These are phyloP conservation scores for Evansstolkia leycettana DNA, from an alignment of 495 filamentous ascomycete genomes.

Conservation along the genomic window DNA sequence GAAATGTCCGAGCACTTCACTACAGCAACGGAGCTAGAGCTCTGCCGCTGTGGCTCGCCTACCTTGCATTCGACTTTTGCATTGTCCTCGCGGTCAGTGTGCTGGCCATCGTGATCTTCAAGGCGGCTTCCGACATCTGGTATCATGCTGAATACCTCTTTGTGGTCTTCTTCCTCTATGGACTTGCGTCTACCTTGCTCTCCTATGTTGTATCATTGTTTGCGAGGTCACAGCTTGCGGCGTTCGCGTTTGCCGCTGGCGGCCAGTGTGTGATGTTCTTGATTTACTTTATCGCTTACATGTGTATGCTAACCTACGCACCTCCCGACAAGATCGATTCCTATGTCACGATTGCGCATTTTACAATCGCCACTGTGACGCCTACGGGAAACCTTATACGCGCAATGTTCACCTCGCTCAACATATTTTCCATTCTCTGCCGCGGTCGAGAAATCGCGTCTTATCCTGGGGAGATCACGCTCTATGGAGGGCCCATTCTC, in stretches of 20 bases:
- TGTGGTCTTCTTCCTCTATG: slow-evolving; percentile 62
- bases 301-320: slow-evolving; percentile 55
- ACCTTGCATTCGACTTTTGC: slow-evolving; percentile 65
- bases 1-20: slow-evolving; percentile 68
- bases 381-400: slow-evolving; percentile 58
- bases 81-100: slow-evolving; percentile 49
- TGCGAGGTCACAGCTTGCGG: slow-evolving; percentile 53
- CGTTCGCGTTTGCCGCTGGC: slow-evolving; percentile 65
- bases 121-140: slow-evolving; percentile 49
- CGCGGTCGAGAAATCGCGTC: slow-evolving; percentile 43
- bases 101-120: slow-evolving; percentile 48
- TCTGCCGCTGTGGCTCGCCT: slow-evolving; percentile 66
- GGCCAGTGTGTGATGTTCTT: slow-evolving; percentile 62
- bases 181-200: slow-evolving; percentile 54
- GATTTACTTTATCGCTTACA: slow-evolving; percentile 63
- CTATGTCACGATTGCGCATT: slow-evolving; percentile 51
- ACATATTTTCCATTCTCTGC: slow-evolving; percentile 66
- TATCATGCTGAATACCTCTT: slow-evolving; percentile 67
- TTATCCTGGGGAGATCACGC: slow-evolving; percentile 56
- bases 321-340: slow-evolving; percentile 46
- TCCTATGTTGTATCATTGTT: slow-evolving; percentile 66
- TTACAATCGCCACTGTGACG: slow-evolving; percentile 50
- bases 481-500: slow-evolving; percentile 69
- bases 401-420: slow-evolving; percentile 60
- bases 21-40: slow-evolving; percentile 74